phyloP scores from a whole-genome alignment of 345 rosid species.

The Balakata baccata region DNA sequence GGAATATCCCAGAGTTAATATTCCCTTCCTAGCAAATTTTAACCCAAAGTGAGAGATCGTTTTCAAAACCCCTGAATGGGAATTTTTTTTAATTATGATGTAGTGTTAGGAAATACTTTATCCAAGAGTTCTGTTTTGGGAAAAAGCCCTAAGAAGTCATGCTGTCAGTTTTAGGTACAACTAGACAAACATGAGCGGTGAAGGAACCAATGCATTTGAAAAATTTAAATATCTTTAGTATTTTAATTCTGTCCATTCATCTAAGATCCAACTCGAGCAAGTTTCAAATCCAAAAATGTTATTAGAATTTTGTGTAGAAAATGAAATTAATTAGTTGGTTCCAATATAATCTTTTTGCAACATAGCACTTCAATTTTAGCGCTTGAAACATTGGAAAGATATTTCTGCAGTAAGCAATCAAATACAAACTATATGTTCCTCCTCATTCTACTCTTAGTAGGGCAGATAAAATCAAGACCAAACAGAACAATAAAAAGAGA shows the following conservation, averaged over 20 bases:
- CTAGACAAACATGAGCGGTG: neutral
- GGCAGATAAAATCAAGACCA: neutral
- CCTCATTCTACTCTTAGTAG: neutral
- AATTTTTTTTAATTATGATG: too few relatives aligned
- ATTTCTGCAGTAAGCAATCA: neutral
- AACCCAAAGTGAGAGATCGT: too few relatives aligned
- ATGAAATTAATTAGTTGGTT: neutral
- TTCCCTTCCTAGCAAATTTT: too few relatives aligned
- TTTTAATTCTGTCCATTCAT: neutral
- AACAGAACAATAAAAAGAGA: neutral
- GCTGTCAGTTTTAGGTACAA: neutral
- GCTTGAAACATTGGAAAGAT: neutral
- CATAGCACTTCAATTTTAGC: neutral
- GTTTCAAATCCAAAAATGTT: too few relatives aligned
- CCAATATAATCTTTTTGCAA: neutral
- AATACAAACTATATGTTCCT: neutral
- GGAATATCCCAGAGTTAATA: too few relatives aligned
- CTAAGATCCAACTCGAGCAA: neutral
- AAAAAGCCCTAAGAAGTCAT: neutral
- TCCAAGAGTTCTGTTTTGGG: too few relatives aligned
- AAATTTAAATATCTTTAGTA: neutral
- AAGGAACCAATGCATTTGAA: neutral
- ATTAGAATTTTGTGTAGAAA: too few relatives aligned
- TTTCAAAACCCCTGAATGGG: too few relatives aligned
- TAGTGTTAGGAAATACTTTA: too few relatives aligned